Evolutionary conservation across 768 basidiomycete genomes (phyloP).

Genomic region (Calocybe indica): DNA sequence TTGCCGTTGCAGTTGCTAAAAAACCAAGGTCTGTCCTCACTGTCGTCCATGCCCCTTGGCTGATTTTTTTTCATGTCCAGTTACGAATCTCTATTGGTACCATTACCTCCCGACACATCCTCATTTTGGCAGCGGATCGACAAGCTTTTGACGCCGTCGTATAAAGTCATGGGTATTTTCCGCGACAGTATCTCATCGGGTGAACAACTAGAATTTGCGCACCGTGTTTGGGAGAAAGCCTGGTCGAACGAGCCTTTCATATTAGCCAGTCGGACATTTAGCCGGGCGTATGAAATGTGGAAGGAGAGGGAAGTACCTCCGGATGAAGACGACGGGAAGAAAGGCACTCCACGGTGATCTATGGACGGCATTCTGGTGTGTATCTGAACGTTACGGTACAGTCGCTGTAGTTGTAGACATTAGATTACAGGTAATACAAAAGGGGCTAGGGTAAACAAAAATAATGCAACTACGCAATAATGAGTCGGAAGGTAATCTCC

Average conservation of each 20-base stretch:
- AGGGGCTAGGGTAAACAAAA: no score
- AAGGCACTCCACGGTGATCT: conserved; percentile 10
- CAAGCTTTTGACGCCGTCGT: conserved; percentile 53
- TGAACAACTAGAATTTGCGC: conserved; percentile 50
- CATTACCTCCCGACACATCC: conserved; percentile 50
- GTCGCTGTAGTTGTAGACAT: no score
- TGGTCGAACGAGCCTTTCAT: conserved; percentile 54
- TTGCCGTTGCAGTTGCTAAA: no score
- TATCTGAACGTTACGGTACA: neutral
- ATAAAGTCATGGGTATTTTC: conserved; percentile 43
- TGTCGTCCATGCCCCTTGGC: neutral
- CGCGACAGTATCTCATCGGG: conserved; percentile 52
- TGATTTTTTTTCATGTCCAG: conserved; percentile 19
- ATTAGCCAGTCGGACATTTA: conserved; percentile 36
- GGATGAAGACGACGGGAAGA: conserved; percentile 31
- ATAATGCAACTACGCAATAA: no score
- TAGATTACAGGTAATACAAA: no score
- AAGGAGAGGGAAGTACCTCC: conserved; percentile 32
- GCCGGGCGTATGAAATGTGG: conserved; percentile 37
- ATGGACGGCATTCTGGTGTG: conserved; percentile 5
- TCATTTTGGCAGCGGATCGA: conserved; percentile 47
- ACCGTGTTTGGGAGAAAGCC: conserved; percentile 59
- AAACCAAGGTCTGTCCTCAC: neutral
- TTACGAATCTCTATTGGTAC: conserved; percentile 46
- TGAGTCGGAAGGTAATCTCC: neutral